A percentile compares a stretch with the other conserved stretches of the same genome.
These are phyloP conservation scores for Bacidia rubella DNA, from an alignment of 495 filamentous ascomycete genomes.

Conservation along the genomic window DNA sequence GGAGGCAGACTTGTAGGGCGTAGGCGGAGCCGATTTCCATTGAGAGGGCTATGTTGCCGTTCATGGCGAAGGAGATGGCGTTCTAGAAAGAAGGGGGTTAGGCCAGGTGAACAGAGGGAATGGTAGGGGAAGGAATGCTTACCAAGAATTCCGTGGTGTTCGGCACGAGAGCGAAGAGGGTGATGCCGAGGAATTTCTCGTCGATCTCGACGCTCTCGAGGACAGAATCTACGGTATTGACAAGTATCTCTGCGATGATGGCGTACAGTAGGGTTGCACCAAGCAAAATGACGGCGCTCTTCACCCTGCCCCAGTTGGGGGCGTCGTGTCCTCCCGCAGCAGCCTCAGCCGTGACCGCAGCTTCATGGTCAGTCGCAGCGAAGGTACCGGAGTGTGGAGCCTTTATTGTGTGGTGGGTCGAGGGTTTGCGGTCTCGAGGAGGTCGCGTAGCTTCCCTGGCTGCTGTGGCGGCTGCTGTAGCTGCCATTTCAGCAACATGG, in stretches of 20 bases:
- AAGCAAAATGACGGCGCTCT: conserved; percentile 79
- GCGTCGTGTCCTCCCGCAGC: conserved; percentile 79
- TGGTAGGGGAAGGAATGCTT: conserved; percentile 23
- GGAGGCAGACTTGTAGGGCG: conserved; percentile 90
- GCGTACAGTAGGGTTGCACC: conserved; percentile 88
- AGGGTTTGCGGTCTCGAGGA: conserved; percentile 33
- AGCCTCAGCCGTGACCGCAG: conserved; percentile 27
- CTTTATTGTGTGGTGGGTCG: conserved; percentile 19
- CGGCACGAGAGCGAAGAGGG: conserved; percentile 89
- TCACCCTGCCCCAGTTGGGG: conserved; percentile 88
- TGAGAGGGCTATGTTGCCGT: conserved; percentile 96
- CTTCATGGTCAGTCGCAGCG: conserved; percentile 29
- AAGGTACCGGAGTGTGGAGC: conserved; percentile 7
- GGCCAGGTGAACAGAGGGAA: conserved; percentile 22
- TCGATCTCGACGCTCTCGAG: conserved; percentile 80
- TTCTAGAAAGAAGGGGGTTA: conserved; percentile 42
- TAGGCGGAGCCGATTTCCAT: conserved; percentile 99
- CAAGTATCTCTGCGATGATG: conserved; percentile 89
- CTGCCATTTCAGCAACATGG: conserved; percentile 81
- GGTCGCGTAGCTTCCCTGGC: conserved; percentile 57
- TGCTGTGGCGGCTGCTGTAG: conserved; percentile 78
- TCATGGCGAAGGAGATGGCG: conserved; percentile 99
- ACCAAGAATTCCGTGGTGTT: conserved; percentile 98
- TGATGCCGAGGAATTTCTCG: conserved; percentile 96
- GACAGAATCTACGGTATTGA: conserved; percentile 92